A percentile compares a stretch with the other conserved stretches of the same genome.
phyloP scores from a whole-genome alignment of 805 yeast species.

The Candida ponderosae region DNA sequence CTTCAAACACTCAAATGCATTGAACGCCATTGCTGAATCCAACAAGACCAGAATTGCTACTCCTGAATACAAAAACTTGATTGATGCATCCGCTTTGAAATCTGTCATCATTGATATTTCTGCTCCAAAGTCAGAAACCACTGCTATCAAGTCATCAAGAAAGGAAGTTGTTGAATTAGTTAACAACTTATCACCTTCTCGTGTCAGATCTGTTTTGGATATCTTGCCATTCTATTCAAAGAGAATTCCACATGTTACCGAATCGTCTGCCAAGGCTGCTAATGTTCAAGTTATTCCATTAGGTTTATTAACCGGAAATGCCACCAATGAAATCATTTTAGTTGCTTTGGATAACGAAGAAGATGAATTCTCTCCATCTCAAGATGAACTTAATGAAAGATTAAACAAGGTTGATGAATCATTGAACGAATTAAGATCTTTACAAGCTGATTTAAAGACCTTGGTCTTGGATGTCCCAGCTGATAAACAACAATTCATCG shows the following conservation, averaged over 20 bases:
- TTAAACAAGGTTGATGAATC: conserved; percentile 47
- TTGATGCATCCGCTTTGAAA: conserved; percentile 25
- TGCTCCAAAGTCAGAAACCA: conserved; percentile 38
- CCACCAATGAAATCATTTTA: conserved; percentile 40
- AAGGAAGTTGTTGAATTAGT: conserved; percentile 66
- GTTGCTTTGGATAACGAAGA: conserved; percentile 37
- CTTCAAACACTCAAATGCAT: conserved; percentile 44
- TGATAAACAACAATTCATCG: conserved; percentile 49
- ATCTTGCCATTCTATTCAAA: conserved; percentile 54
- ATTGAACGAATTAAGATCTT: conserved; percentile 50
- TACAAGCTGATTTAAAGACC: conserved; percentile 45
- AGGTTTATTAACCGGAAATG: conserved; percentile 37
- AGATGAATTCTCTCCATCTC: conserved; percentile 70
- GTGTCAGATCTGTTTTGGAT: conserved; percentile 50
- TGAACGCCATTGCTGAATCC: conserved; percentile 32
- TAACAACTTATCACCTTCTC: conserved; percentile 62
- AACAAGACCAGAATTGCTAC: conserved; percentile 37
- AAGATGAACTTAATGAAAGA: conserved; percentile 46
- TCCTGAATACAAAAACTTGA: conserved; percentile 38
- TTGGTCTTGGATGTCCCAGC: conserved; percentile 43
- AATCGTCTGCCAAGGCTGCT: conserved; percentile 32
- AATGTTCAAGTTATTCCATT: conserved; percentile 54
- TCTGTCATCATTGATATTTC: conserved; percentile 57
- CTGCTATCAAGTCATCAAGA: conserved; percentile 55
- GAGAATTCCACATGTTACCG: conserved; percentile 35